Evolutionary conservation across 306 rosid species (phyloP).

Genomic region (Datisca glomerata): DNA sequence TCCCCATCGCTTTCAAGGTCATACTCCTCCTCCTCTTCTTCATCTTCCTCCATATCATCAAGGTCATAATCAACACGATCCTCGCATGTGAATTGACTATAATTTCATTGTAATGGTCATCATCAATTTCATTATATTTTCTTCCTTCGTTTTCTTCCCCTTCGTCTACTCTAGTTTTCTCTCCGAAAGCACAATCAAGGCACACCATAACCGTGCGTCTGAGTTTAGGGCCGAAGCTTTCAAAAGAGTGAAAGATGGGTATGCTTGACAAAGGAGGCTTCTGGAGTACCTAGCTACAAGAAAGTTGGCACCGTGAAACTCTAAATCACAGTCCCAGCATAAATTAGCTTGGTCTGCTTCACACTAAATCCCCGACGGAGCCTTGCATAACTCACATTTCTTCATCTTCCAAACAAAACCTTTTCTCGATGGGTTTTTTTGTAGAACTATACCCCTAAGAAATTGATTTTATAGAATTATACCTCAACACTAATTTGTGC

Average conservation of each 20-base stretch:
- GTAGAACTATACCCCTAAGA: too few relatives aligned
- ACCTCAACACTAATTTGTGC: too few relatives aligned
- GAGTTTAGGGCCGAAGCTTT: conserved; percentile 54
- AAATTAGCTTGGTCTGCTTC: conserved; percentile 65
- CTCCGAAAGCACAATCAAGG: conserved; percentile 17
- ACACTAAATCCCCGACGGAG: conserved; percentile 40
- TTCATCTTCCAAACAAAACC: conserved; percentile 16
- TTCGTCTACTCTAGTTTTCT: background rate
- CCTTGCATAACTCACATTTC: conserved; percentile 57
- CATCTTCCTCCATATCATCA: background rate
- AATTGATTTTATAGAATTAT: too few relatives aligned
- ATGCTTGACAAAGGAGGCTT: conserved; percentile 56
- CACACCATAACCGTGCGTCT: conserved; percentile 56
- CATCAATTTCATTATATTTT: too few relatives aligned
- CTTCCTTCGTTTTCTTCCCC: too few relatives aligned
- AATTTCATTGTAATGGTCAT: conserved; percentile 3
- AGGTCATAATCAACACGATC: background rate
- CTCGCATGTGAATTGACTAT: too few relatives aligned
- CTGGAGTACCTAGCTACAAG: conserved; percentile 53
- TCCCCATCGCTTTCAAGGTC: conserved; percentile 4
- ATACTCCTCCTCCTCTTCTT: background rate
- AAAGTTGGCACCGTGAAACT: conserved; percentile 65
- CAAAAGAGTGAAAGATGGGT: conserved; percentile 61
- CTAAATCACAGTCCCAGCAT: conserved; percentile 72
- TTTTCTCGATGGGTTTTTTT: background rate